These are phyloP conservation scores for Polygonum maritimum DNA, from an alignment of 148 eudicot species.

Conservation along the genomic window DNA sequence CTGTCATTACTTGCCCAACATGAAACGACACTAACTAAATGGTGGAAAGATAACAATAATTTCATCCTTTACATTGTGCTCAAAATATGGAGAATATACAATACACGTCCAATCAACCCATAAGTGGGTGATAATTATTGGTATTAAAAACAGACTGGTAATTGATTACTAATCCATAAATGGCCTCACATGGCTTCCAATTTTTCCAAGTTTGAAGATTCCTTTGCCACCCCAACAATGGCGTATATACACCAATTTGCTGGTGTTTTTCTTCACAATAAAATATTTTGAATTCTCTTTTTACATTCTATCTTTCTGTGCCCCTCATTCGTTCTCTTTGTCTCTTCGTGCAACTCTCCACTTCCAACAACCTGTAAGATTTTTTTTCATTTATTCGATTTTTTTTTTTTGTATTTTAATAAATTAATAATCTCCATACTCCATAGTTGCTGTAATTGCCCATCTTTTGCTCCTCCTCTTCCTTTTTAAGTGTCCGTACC, in stretches of 20 bases:
- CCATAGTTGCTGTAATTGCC: not conserved
- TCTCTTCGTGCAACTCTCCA: conserved; percentile 24
- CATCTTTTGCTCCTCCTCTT: not conserved
- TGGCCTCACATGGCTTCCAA: conserved; percentile 4
- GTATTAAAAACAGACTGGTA: not conserved
- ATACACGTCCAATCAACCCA: not conserved
- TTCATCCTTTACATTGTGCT: not conserved
- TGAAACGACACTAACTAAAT: not conserved
- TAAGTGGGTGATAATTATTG: not conserved
- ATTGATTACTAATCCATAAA: not conserved
- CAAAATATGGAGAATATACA: not conserved
- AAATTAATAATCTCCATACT: not conserved
- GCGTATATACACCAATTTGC: not conserved
- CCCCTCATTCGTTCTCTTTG: conserved; percentile 5
- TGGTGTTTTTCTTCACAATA: not conserved
- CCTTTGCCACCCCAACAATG: conserved; percentile 11
- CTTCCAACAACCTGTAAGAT: conserved; percentile 1
- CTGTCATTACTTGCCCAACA: not conserved
- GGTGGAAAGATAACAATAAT: not conserved
- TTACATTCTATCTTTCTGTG: not conserved
- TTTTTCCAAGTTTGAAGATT: not conserved
- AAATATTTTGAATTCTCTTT: not conserved
- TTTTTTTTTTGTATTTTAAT: not conserved
- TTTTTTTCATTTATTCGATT: not conserved
- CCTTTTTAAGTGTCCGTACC: not conserved